Base-by-base conservation (phyloP, 2,329 filamentous ascomycete genomes). In the Penicillium palitans region DNA sequence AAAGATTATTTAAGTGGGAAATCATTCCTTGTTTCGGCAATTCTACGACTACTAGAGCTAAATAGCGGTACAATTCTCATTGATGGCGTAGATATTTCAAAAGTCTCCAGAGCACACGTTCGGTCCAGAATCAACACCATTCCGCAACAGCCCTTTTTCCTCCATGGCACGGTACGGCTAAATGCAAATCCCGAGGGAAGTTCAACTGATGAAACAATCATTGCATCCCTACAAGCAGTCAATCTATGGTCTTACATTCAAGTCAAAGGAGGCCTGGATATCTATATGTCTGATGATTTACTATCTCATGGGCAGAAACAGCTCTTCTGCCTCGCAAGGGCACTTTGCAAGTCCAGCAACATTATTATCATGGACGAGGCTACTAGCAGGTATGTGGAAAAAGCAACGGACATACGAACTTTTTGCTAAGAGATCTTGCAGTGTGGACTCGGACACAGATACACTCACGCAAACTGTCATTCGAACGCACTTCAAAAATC, bases 321-420 rank as follows among this genome's bases (percentile, higher is more conserved):
- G 65, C 73, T 88, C 0, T 84, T 88, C 54, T 83, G 79, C 52
- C 75, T 88, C 0, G 84, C 81, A 0, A 69, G 84, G 0, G 85
- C 83, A 0, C 72, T 87, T 9, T 66, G 87, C 6, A 70, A 79
- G 27, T 54, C 61, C 7, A 66, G 67, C 39, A 63, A 59, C 12
- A 63, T 75, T 39, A 31, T 68, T 4, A 61, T 68, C 27, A 60
- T 69, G 42, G 65, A 68, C 41, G 67, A 69, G 41, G 61, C 63
- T 1, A 67, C 65, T 8, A 65, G 64, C 60, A 68, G 65, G 64
- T 66, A 52, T n/a, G 57, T 47, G 2, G 2, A 5, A 25, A 9
- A 6, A 15, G 17, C 5, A 6, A 24, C 27, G n/a, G 5, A 46
- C 52, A 13, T 15, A 19, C 8, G 10, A 2, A 2, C 13, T 7